Conservation (phyloP, 2,329 filamentous ascomycete species). For the Aspergillus carbonarius region DNA sequence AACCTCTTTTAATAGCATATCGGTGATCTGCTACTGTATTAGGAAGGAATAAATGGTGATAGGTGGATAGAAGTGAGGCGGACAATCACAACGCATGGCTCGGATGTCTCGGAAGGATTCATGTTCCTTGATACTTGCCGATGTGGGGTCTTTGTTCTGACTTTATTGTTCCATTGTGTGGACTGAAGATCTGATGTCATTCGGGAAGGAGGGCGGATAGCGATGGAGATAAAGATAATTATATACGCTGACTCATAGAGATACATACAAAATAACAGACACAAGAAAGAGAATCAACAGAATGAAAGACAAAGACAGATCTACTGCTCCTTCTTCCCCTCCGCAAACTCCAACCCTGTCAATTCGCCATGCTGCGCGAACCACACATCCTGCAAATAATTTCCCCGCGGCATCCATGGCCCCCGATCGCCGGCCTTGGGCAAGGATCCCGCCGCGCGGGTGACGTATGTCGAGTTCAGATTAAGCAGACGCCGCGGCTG, state of each 20-base stretch:
- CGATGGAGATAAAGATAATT: too few species aligned
- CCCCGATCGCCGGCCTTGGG: constrained; percentile 41
- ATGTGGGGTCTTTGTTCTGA: too few species aligned
- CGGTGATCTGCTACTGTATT: too few species aligned
- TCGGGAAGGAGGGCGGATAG: too few species aligned
- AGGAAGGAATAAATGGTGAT: too few species aligned
- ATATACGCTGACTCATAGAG: background rate
- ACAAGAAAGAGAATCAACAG: background rate
- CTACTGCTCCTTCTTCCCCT: constrained; percentile 14
- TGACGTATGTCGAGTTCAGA: constrained; percentile 44
- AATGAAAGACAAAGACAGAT: background rate
- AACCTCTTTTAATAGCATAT: too few species aligned
- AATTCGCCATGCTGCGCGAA: constrained; percentile 39
- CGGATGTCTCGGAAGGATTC: too few species aligned
- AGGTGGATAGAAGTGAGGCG: too few species aligned
- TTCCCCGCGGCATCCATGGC: constrained; percentile 41
- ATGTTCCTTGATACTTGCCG: too few species aligned
- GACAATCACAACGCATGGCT: too few species aligned
- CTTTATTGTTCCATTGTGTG: too few species aligned
- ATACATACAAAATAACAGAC: background rate
- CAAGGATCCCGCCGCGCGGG: constrained; percentile 31
- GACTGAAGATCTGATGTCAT: too few species aligned
- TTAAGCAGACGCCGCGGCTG: constrained; percentile 35
- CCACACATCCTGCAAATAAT: constrained; percentile 41
- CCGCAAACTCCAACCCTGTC: constrained; percentile 31